Base-by-base conservation (phyloP, 2,329 filamentous ascomycete genomes). In the Chaetomiaceae sp. region DNA sequence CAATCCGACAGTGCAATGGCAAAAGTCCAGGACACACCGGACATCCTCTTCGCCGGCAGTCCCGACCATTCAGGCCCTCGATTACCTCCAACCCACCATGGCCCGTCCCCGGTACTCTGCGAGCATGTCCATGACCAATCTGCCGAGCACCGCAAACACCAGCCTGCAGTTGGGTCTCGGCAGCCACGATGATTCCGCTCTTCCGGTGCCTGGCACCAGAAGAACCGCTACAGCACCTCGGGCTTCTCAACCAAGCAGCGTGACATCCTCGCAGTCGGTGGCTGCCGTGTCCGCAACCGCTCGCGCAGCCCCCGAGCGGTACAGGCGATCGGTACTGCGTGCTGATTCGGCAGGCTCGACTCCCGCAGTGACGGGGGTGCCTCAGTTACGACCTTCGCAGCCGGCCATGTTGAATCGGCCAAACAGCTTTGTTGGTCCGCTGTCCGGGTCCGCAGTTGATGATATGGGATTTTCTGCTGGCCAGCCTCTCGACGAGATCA, bases 291-390 rank as follows among this genome's bases (percentile, higher is more conserved):
- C 77, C 83, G 37, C 73, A 77, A 4, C 74, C 81, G 69, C 74
- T 40, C 90, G 89, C 62, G 74, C 83, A 19, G 83, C 87, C 1
- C 88, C 89, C 1, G 90, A 96, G 66, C 82, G 92, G 53, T 96
- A 96, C 66, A 81, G 90, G 61, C 85, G 90, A 44, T 68, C 77
- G 53, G 76, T 76, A 49, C 74, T 78, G 51, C 78, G 79, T 54
- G 69, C 72, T 14, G 81, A 82, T 58, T 76, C 71, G 57, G 59
- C 65, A n/a, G 54, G 60, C 2, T 48, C 63, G 20, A 17, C 43
- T 9, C 8, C 23, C 5, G 14, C 49, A 14, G 5, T 30, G 37
- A n/a, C 38, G 7, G 4, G 17, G 1, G n/a, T 72, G 19, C 62
- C 74, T 43, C 66, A 70, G 44, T 62, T 63, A 54, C 68, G 63